Conservation (phyloP, 2,329 filamentous ascomycete genomes). For the Sporothrix pseudoabietina region DNA sequence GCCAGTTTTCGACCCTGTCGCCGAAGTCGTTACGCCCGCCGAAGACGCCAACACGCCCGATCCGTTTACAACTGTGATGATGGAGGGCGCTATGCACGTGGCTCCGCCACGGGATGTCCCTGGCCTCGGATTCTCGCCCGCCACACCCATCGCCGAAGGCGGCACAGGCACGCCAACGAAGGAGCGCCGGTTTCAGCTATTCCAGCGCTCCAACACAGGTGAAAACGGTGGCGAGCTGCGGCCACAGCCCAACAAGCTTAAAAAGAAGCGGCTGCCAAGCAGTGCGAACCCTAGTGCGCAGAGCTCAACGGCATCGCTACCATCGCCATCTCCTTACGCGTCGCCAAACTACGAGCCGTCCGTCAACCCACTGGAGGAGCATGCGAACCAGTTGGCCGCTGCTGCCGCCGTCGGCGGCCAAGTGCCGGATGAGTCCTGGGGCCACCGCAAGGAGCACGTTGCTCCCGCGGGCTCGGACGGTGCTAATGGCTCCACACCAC, state of each 20-base stretch:
- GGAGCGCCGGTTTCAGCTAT: slow-evolving; percentile 70
- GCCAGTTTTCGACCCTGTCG: slow-evolving; percentile 47
- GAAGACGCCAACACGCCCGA: slow-evolving; percentile 35
- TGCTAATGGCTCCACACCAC: slow-evolving; percentile 49
- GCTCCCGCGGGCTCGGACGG: slow-evolving; percentile 35
- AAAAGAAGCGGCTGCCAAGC: slow-evolving; percentile 78
- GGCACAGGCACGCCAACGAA: slow-evolving; percentile 57
- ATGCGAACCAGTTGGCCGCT: background rate
- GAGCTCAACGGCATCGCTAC: slow-evolving; percentile 79
- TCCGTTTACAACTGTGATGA: slow-evolving; percentile 18
- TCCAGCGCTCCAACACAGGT: slow-evolving; percentile 67
- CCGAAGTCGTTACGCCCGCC: slow-evolving; percentile 43
- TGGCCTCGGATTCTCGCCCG: slow-evolving; percentile 25
- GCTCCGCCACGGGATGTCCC: background rate
- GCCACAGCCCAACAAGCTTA: slow-evolving; percentile 79
- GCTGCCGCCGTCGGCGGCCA: background rate
- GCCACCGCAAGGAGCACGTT: background rate
- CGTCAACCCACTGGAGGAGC: slow-evolving; percentile 28
- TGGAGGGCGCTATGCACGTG: slow-evolving; percentile 2
- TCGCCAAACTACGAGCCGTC: slow-evolving; percentile 51
- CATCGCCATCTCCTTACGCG: slow-evolving; percentile 48
- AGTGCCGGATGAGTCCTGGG: background rate
- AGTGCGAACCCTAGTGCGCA: slow-evolving; percentile 84
- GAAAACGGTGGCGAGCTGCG: slow-evolving; percentile 62
- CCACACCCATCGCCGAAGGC: slow-evolving; percentile 21